A percentile compares a stretch with the other conserved stretches of the same genome.
phyloP scores from a whole-genome alignment of 768 basidiomycete genomes.

The Pisolithus orientalis region DNA sequence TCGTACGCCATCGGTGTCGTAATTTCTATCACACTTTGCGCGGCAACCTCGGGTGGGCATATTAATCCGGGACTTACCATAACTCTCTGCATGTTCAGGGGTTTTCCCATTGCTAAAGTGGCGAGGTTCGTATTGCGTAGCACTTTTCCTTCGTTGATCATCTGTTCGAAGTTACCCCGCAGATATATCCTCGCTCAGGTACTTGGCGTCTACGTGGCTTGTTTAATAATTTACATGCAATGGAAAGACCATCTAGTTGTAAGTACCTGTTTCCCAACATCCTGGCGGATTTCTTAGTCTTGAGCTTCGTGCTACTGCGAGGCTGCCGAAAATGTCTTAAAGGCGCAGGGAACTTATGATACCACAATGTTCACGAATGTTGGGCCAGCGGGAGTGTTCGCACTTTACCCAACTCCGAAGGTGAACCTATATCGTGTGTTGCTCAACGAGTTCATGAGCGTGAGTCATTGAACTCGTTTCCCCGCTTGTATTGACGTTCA shows the following conservation, averaged over 20 bases:
- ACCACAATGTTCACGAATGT: conserved; percentile 27
- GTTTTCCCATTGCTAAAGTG: conserved; percentile 49
- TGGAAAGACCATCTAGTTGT: conserved; percentile 47
- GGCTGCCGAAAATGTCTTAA: conserved; percentile 25
- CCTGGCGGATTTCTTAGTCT: conserved; percentile 17
- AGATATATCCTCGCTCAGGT: conserved; percentile 67
- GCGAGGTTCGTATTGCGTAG: conserved; percentile 30
- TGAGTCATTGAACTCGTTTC: conserved; percentile 9
- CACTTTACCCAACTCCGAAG: conserved; percentile 27
- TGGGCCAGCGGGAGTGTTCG: conserved; percentile 36
- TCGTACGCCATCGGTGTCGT: conserved; percentile 56
- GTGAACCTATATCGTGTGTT: conserved; percentile 27
- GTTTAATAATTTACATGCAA: conserved; percentile 53
- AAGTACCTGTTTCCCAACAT: conserved; percentile 2
- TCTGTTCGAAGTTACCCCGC: background rate
- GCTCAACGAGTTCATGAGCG: conserved; percentile 35
- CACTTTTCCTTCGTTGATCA: too few relatives aligned
- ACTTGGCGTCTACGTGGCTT: conserved; percentile 58
- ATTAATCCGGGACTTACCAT: conserved; percentile 62
- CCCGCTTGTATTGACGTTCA: background rate
- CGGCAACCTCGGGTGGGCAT: conserved; percentile 56
- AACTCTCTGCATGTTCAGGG: conserved; percentile 43
- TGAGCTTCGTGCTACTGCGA: conserved; percentile 15
- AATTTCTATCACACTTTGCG: conserved; percentile 48
- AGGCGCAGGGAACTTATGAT: conserved; percentile 21